Evolutionary conservation across 306 rosid species (phyloP), one percentile per base, ranked within the genome.

Genomic region (Trichosanthes truncata): DNA sequence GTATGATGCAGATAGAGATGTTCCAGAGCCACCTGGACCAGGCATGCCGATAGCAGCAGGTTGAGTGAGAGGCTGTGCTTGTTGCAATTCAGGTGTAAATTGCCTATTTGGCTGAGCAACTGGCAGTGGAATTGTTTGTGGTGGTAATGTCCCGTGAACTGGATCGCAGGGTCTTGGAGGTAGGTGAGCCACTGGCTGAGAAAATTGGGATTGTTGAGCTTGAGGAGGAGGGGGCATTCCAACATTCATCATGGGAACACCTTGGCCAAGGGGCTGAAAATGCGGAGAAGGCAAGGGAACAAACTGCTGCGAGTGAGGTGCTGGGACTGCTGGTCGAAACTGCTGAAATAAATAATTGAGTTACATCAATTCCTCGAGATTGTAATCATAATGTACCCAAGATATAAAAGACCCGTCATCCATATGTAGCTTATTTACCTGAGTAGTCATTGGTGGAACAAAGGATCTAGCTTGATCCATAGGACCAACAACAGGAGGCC

Each of bases 241-340:
- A 79, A 86, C 94, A 80, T 87, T 92, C 81, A 89, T 85, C 82
- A 84, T 9, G 4, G 90, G 88, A 86, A 86, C 92, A 80, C 92
- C 92, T 63, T 79, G 89, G 82, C 97, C 96, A 80, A 83, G 81
- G 41, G 92, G 90, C 82, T 86, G 96, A 85, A 85, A 92, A 81
- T 89, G 93, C 40, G 90, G 96, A 85, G 97, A 74, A 57, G 89
- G 81, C 84, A 88, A 65, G 56, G 94, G 79, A 81, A 89, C 87
- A 86, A 90, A 92, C 79, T 89, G 96, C 81, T 89, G 98, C 2
- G 89, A 66, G 77, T 84, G 96, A 75, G 86, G 94, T 60, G 87
- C 57, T 7, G 93, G 96, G 86, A 85, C 89, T 46, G 80, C 89
- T 15, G 96, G 89, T 45, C 93, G 97, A 77, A 85, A 94, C 96